Evolutionary conservation across 2,329 filamentous ascomycete species (phyloP), one percentile per base, ranked within the genome.

Genomic region (Aspergillus versicolor): DNA sequence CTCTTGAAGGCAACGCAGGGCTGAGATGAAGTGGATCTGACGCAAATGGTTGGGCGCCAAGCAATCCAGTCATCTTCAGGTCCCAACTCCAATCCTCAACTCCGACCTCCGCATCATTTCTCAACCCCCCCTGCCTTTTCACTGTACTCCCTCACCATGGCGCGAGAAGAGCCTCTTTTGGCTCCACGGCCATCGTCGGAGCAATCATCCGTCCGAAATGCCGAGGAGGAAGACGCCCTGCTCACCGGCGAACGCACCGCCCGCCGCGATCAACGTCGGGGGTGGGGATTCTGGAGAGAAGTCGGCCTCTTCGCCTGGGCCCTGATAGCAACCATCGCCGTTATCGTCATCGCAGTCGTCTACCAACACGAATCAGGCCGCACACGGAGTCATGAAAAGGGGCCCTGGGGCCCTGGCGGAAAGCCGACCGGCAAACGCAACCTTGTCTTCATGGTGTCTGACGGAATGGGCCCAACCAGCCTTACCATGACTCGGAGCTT

Each of bases 401-500:
- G 54, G 58, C 64, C 67, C 45, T 77, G 74, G 74, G 72, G 72
- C 11, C 70, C 72, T 30, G 68, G 67, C 56, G 72, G 72, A 19
- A 79, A 77, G 61, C 79, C 81, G 55, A 75, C 67, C 27, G 85
- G 86, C 52, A 99, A 97, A 81, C 85, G 91, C 54, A 99, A 97
- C 75, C 81, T 99, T 52, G 88, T 99, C 67, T 97, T 99, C 80
- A 99, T 99, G 94, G 93, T 99, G 38, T 96, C 91, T 0, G 94
- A 99, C 73, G 94, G 94, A 69, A 99, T 99, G 94, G 94, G 94
- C 0, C 94, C 94, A 7, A 91, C 94, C 8, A 93, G 91, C 66
- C 81, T 99, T 53, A 89, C 89, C 24, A 76, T 99, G 71, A 96
- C 94, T 6, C 84, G 94, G 56, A 90, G 87, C 70, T 99, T 89